These are phyloP conservation scores for Zoysia pacifica DNA, from an alignment of 176 grass and related monocot genomes.

Conservation along the genomic window DNA sequence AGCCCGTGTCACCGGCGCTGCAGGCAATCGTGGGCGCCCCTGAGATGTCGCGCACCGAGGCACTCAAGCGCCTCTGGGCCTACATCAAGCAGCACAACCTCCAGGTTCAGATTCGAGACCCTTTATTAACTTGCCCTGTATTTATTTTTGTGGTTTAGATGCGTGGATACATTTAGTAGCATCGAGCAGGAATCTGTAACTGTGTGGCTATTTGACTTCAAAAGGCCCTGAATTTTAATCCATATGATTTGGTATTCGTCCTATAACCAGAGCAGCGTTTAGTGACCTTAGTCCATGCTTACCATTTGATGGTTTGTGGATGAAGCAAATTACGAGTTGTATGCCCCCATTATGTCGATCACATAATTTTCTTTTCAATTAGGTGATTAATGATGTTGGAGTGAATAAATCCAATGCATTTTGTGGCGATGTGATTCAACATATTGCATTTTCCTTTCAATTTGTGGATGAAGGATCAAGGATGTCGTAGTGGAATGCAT, in stretches of 20 bases:
- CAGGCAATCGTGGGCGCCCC: conserved; percentile 68
- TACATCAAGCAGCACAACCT: conserved; percentile 89
- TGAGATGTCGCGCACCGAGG: conserved; percentile 83
- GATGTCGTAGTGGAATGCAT: not conserved
- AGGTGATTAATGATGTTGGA: not conserved
- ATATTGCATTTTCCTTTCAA: not conserved
- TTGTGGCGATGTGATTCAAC: not conserved
- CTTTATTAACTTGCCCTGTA: not conserved
- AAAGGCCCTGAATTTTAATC: too few species aligned
- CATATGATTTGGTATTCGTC: too few species aligned
- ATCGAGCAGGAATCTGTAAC: not conserved
- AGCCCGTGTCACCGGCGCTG: conserved; percentile 59
- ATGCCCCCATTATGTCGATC: not conserved
- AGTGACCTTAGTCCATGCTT: too few species aligned
- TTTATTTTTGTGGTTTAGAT: not conserved
- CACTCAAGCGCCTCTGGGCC: conserved; percentile 81
- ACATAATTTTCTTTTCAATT: not conserved
- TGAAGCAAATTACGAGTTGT: not conserved
- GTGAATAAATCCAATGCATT: not conserved
- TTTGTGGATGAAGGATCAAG: too few species aligned
- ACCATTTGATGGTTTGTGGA: not conserved
- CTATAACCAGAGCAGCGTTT: too few species aligned
- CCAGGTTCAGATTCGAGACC: conserved; percentile 51
- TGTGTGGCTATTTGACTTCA: too few species aligned
- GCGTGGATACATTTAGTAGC: not conserved